Evolutionary conservation across 1,139 yeast genomes (phyloP).

Genomic region (Geotrichum aggregatum): DNA sequence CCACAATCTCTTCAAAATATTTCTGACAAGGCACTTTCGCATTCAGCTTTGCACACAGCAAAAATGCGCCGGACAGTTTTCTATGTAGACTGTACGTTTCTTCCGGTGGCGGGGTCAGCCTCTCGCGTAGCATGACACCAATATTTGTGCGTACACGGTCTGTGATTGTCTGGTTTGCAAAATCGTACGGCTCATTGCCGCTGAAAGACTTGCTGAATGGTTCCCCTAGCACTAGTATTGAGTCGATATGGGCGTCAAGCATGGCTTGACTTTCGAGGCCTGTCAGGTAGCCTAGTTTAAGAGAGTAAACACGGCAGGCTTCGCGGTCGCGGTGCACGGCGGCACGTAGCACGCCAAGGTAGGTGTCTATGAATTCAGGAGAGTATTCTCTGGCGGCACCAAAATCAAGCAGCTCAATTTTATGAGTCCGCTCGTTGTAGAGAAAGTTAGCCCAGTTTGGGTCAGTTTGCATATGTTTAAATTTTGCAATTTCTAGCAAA

Average conservation of each 20-base stretch:
- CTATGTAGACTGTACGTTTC: constrained; percentile 94
- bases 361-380: constrained; percentile 62
- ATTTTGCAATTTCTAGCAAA: constrained; percentile 74
- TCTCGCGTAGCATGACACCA: constrained; percentile 81
- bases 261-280: constrained; percentile 83
- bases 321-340: constrained; percentile 68
- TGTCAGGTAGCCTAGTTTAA: constrained; percentile 79
- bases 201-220: constrained; percentile 59
- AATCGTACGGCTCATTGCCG: constrained; percentile 54
- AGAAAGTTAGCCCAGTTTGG: constrained; percentile 99
- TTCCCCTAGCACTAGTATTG: constrained; percentile 86
- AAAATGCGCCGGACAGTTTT: constrained; percentile 88
- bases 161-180: constrained; percentile 81
- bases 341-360: constrained; percentile 68
- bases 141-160: constrained; percentile 85
- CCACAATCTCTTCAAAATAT: constrained; percentile 70
- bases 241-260: constrained; percentile 86
- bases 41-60: constrained; percentile 78
- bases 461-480: constrained; percentile 94
- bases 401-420: constrained; percentile 84
- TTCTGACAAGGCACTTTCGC: constrained; percentile 81
- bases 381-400: constrained; percentile 88
- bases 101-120: constrained; percentile 95
- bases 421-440: constrained; percentile 59
- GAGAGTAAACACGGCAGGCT: constrained; percentile 60